Base-by-base conservation (phyloP, 768 basidiomycete species). In the Trametes meyenii region DNA sequence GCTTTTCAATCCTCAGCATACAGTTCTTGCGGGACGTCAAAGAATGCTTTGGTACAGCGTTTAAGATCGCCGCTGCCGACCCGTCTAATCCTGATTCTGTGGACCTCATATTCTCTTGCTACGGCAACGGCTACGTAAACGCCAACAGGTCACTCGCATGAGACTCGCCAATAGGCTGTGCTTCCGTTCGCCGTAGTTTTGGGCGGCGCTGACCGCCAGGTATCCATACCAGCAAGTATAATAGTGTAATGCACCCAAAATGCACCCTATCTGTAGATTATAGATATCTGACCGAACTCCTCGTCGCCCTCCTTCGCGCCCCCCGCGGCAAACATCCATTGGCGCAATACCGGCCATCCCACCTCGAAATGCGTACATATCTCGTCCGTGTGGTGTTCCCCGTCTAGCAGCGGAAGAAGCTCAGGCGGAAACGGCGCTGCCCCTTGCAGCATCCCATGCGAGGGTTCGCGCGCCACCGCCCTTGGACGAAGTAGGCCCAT, bases 311-410 rank as follows among this genome's bases (percentile, higher is more conserved):
- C 82, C 59, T 82, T 75, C 42, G 84, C 85, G 55, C 74, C 83
- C 38, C 90, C 90, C 45, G 84, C 81, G 11, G 77, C 72, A 4
- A 78, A 74, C 46, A 92, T 73, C 89, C 88, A 93, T 58, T 80
- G 81, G 72, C 92, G 87, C 55, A 98, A 76, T 50, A 88, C 75
- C 12, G 86, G 86, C 95, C 94, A 96, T 0, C 90, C 88, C 35
- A 88, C 86, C 64, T 92, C 87, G 67, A 96, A 96, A 62, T 72
- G 82, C 24, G 90, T 86, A 48, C 90, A 88, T 45, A 98, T 75
- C 75, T 98, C 96, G 70, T 98, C 96, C 1, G 92, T 89, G 72
- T 95, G 90, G 72, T 94, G 95, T 58, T 88, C 90, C 10, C 96
- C 97, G 69, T 98, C 89, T 13, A 98, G 78, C 60, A 92, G 72